Base-by-base conservation (phyloP, 108 stramenopile species). In the Skeletonema potamos region DNA sequence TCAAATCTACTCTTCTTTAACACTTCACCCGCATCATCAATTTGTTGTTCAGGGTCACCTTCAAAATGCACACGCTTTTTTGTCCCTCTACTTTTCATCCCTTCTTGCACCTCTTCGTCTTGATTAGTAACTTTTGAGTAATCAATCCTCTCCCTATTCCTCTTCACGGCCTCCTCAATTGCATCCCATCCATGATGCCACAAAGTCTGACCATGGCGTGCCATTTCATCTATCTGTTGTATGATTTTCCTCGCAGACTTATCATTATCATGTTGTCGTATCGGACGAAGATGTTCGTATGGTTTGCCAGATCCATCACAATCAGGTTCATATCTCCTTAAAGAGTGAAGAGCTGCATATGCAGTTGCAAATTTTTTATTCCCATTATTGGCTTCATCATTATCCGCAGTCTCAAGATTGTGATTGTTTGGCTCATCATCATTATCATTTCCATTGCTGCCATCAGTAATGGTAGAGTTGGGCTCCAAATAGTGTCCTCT, bases 101-200 rank as follows among this genome's bases (percentile, higher is more conserved):
- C 63, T 22, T 43, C 44, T 27, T 32, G 10, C 27, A 22, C 34
- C 30, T 66, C 13, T 13, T 30, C 41, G 29, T 59, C 29, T 29
- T 67, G 48, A 51, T 51, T 51, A 51, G 20, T 20, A 9, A n/a
- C n/a, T n/a, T 20, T 8, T 54, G 55, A 51, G 24, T 43, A 61
- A 36, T 58, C 51, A 15, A 72, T 55, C 37, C 71, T 64, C 34
- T 78, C 59, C 17, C 55, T 48, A 33, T 72, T 78, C 43, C 77
- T 54, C 32, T 11, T 54, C 6, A 68, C 67, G 0, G 78, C 78
- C 55, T 73, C 78, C 17, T 64, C 62, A 39, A 79, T 72, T 17
- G 66, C 78, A 54, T 73, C 72, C 78, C 78, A 79, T 12, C 72
- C 72, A 51, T 79, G 68, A 17, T 66, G 54, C 66, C 72, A 73